Conservation (phyloP, 2,329 filamentous ascomycete species). For the Xylariaceae sp. region DNA sequence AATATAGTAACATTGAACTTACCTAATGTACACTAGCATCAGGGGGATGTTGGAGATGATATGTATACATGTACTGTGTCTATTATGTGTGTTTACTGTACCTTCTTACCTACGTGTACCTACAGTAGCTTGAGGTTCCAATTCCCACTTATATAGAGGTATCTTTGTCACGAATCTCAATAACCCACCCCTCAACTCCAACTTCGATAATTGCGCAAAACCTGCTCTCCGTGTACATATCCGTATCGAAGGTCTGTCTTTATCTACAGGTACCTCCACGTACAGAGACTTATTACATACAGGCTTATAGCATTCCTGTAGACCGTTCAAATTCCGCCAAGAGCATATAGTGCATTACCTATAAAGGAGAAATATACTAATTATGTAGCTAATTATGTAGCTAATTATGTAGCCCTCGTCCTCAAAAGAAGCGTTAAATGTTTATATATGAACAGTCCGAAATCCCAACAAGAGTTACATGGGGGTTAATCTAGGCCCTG, state of each 20-base stretch:
- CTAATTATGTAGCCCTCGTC: no score
- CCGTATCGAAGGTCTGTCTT: not conserved
- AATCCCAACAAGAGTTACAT: not conserved
- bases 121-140: no score
- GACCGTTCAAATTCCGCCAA: not conserved
- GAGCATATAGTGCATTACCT: not conserved
- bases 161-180: no score
- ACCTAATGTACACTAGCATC: not conserved
- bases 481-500: conserved; percentile 24
- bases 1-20: not conserved
- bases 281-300: not conserved
- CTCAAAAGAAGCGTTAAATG: no score
- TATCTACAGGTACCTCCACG: not conserved
- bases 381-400: no score
- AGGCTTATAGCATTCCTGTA: not conserved
- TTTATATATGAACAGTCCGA: no score
- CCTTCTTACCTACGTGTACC: no score
- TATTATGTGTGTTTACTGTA: no score
- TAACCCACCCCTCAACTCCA: not conserved
- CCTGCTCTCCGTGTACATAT: not conserved
- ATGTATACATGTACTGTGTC: not conserved
- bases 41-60: not conserved
- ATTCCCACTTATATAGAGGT: no score
- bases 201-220: not conserved
- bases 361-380: not conserved